These are phyloP conservation scores for Nicotiana obtusifolia DNA, from an alignment of 257 asterid species.

Conservation along the genomic window DNA sequence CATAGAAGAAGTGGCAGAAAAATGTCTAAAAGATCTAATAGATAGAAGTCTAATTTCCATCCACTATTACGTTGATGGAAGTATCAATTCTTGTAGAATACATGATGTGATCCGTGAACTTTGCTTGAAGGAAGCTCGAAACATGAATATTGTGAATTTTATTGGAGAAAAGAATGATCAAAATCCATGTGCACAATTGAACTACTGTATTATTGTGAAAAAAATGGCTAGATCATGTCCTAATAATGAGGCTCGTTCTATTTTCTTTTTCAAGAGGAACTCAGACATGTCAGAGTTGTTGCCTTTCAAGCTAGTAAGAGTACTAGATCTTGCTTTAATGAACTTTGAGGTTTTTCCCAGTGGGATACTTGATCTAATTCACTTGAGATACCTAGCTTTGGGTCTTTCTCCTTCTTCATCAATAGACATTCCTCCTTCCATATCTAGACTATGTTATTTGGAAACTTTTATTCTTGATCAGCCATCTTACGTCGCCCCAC, in stretches of 20 bases:
- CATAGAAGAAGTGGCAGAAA: conserved; percentile 5
- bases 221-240: not conserved
- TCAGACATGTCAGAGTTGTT: not conserved
- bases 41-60: not conserved
- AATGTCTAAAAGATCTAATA: not conserved
- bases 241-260: not conserved
- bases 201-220: no score
- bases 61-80: not conserved
- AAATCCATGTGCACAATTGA: not conserved
- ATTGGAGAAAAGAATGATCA: no score
- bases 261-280: not conserved
- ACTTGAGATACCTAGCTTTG: conserved; percentile 12
- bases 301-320: conserved; percentile 10
- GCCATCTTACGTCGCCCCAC: not conserved
- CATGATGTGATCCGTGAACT: conserved; percentile 8
- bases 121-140: conserved; percentile 10
- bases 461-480: no score
- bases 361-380: not conserved
- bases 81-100: not conserved
- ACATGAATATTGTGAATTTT: not conserved
- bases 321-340: not conserved
- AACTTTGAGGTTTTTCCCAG: not conserved
- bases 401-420: not conserved
- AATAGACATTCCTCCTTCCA: not conserved
- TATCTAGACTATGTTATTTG: not conserved